These are phyloP conservation scores for Westerdykella ornata DNA, from an alignment of 2,329 filamentous ascomycete genomes.

Conservation along the genomic window DNA sequence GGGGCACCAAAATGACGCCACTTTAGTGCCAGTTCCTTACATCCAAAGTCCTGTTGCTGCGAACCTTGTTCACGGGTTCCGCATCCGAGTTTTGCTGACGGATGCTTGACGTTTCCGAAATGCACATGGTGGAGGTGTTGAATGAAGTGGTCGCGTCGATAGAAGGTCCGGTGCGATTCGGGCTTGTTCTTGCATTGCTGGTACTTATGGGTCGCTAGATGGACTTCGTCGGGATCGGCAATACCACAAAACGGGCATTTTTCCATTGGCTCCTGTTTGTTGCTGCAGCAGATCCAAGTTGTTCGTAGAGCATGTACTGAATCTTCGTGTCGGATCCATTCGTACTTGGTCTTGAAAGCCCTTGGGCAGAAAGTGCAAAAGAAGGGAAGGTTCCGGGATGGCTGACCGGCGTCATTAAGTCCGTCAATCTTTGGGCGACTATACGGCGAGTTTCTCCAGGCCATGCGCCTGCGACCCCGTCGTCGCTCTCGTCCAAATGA, in stretches of 20 bases:
- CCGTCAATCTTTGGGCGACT: slow-evolving; percentile 24
- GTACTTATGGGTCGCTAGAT: slow-evolving; percentile 31
- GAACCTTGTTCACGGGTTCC: slow-evolving; percentile 23
- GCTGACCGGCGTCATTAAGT: slow-evolving; percentile 25
- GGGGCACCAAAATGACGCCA: slow-evolving; percentile 32
- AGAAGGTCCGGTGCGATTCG: slow-evolving; percentile 33
- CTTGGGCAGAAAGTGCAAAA: slow-evolving; percentile 34
- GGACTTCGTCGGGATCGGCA: slow-evolving; percentile 26
- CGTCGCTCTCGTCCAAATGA: slow-evolving; percentile 32
- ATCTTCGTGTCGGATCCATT: slow-evolving; percentile 36
- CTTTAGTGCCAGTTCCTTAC: slow-evolving; percentile 31
- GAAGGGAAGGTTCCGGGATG: slow-evolving; percentile 29
- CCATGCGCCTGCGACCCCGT: slow-evolving; percentile 31
- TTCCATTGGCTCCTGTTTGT: slow-evolving; percentile 17
- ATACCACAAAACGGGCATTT: slow-evolving; percentile 31
- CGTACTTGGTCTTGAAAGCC: slow-evolving; percentile 34
- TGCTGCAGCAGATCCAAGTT: slow-evolving; percentile 34
- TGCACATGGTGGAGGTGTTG: slow-evolving; percentile 34
- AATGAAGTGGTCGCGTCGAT: slow-evolving; percentile 32
- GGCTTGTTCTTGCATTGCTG: slow-evolving; percentile 32
- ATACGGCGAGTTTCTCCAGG: slow-evolving; percentile 30
- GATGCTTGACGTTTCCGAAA: slow-evolving; percentile 30
- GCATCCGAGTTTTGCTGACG: slow-evolving; percentile 28
- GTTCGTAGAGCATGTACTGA: slow-evolving; percentile 35
- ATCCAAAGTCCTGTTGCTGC: slow-evolving; percentile 30